Evolutionary conservation across 1,284 basidiomycete species (phyloP).

Genomic region (Trichosporon sp.): DNA sequence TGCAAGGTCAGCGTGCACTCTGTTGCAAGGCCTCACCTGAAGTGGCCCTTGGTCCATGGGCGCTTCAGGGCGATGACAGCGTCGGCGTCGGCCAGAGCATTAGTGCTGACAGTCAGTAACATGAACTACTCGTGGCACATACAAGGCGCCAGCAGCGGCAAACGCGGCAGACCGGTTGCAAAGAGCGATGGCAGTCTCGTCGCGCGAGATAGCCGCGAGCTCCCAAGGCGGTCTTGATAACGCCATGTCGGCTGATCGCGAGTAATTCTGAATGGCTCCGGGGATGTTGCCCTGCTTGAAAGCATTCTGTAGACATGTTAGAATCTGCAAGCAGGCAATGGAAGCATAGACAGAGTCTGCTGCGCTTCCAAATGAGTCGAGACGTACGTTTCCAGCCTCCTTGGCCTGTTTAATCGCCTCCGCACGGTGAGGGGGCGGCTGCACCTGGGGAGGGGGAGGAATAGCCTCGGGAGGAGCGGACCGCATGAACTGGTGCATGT

Average conservation of each 20-base stretch:
- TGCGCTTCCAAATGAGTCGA: not conserved
- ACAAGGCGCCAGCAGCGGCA: slow-evolving; percentile 64
- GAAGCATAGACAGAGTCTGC: no score
- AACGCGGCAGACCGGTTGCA: slow-evolving; percentile 89
- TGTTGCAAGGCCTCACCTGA: slow-evolving; percentile 68
- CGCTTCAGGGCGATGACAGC: slow-evolving; percentile 77
- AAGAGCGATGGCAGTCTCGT: slow-evolving; percentile 81
- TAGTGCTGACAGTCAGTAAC: slow-evolving; percentile 52
- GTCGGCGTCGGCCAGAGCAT: slow-evolving; percentile 85
- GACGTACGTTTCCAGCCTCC: slow-evolving; percentile 79
- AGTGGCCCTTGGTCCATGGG: slow-evolving; percentile 93
- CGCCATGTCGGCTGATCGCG: slow-evolving; percentile 74
- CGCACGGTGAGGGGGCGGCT: slow-evolving; percentile 61
- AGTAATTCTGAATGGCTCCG: slow-evolving; percentile 79
- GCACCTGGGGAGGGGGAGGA: slow-evolving; percentile 71
- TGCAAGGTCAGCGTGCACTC: slow-evolving; percentile 7
- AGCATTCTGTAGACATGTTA: slow-evolving; percentile 57
- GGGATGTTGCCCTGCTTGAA: slow-evolving; percentile 71
- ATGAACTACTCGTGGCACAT: slow-evolving; percentile 2
- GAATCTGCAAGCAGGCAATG: no score
- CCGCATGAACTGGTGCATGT: slow-evolving; percentile 64
- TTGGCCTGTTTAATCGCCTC: slow-evolving; percentile 70
- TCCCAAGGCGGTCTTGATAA: slow-evolving; percentile 87
- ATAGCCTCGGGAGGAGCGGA: slow-evolving; percentile 64
- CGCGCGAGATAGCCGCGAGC: slow-evolving; percentile 69